phyloP scores from a whole-genome alignment of 805 yeast genomes.

The Candida rishiriensis region DNA sequence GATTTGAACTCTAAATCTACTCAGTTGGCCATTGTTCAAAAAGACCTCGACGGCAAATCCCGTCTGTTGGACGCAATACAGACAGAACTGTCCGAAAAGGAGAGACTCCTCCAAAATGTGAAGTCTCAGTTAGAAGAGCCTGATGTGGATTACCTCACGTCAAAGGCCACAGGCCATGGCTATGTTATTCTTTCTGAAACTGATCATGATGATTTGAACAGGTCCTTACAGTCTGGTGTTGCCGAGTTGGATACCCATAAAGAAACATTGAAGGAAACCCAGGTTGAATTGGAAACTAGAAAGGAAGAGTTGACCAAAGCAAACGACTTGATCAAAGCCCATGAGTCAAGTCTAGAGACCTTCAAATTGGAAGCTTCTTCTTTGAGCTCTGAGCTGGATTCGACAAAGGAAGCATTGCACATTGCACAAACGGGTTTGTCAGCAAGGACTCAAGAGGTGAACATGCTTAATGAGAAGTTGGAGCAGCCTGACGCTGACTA shows the following conservation, averaged over 20 bases:
- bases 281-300: not conserved
- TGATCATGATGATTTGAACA: slow-evolving; percentile 19
- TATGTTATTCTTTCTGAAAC: slow-evolving; percentile 5
- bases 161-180: slow-evolving; percentile 16
- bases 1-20: too few species aligned
- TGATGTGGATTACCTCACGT: slow-evolving; percentile 17
- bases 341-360: too few species aligned
- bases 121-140: slow-evolving; percentile 21
- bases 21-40: not conserved
- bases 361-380: too few species aligned
- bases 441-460: slow-evolving; percentile 3
- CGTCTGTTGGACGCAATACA: too few species aligned
- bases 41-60: too few species aligned
- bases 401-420: not conserved
- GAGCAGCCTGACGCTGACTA: slow-evolving; percentile 19
- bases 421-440: not conserved
- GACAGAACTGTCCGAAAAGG: too few species aligned
- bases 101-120: not conserved
- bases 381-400: not conserved
- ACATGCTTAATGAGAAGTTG: slow-evolving; percentile 1
- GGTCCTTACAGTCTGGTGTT: not conserved
- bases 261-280: not conserved
- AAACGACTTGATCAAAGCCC: too few species aligned
- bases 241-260: not conserved
- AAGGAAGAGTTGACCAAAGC: not conserved